Conservation (phyloP, 805 yeast genomes). For the Priceomyces haplophilus region DNA sequence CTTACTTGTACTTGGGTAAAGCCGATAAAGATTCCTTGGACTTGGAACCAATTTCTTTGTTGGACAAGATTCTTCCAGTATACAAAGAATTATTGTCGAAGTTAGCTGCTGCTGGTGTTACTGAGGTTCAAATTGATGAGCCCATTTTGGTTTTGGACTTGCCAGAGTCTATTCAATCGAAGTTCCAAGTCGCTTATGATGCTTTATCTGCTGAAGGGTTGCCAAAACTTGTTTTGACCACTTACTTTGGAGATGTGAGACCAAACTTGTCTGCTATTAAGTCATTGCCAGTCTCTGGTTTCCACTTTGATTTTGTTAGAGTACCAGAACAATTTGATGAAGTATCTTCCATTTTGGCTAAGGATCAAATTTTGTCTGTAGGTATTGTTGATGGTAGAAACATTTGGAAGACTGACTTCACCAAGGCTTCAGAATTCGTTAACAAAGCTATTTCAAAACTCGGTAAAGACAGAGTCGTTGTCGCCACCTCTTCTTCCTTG, state of each 20-base stretch:
- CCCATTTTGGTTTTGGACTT: conserved; percentile 94
- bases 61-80: conserved; percentile 88
- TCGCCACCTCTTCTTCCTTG: conserved; percentile 93
- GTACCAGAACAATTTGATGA: conserved; percentile 93
- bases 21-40: conserved; percentile 97
- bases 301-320: conserved; percentile 96
- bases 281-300: conserved; percentile 88
- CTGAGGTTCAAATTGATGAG: conserved; percentile 94
- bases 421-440: conserved; percentile 80
- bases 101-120: conserved; percentile 93
- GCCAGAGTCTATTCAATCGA: conserved; percentile 76
- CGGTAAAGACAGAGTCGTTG: conserved; percentile 83
- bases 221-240: conserved; percentile 79
- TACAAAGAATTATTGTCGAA: conserved; percentile 85
- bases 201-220: conserved; percentile 60
- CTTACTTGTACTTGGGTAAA: conserved; percentile 93
- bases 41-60: conserved; percentile 85
- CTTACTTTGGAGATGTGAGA: conserved; percentile 98
- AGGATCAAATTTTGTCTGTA: conserved; percentile 79
- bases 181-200: conserved; percentile 86
- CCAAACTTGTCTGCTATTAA: conserved; percentile 91
- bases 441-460: conserved; percentile 79
- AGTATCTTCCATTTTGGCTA: conserved; percentile 63
- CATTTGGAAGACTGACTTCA: conserved; percentile 97
- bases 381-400: conserved; percentile 99